These are phyloP conservation scores for Arabidopsis arenosa DNA, from an alignment of 345 rosid species.

Conservation along the genomic window DNA sequence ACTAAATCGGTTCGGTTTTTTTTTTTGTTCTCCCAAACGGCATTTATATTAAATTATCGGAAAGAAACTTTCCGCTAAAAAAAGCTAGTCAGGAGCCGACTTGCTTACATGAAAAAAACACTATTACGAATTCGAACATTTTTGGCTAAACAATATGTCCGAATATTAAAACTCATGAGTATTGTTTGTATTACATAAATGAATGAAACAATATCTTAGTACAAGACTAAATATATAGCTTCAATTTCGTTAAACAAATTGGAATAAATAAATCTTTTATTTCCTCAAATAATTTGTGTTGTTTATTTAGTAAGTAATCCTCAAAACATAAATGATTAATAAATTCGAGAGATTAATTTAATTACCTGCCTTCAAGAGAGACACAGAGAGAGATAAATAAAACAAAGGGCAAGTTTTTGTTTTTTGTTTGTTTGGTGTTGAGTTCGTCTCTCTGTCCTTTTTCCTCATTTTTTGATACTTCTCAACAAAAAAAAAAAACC, in stretches of 20 bases:
- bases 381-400: constrained; percentile 25
- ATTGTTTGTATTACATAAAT: constrained; percentile 18
- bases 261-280: background rate
- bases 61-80: no score
- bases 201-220: background rate
- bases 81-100: no score
- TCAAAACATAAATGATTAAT: background rate
- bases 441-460: background rate
- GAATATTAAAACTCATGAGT: no score
- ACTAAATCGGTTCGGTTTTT: background rate
- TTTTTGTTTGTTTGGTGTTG: background rate
- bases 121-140: no score
- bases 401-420: constrained; percentile 11
- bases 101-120: no score
- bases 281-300: background rate
- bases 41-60: no score
- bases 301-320: background rate
- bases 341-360: background rate
- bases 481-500: background rate
- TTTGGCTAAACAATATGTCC: no score
- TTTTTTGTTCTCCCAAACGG: no score
- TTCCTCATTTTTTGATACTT: background rate
- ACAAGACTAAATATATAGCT: background rate
- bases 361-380: constrained; percentile 24
- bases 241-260: background rate